Base-by-base conservation (phyloP, 2,329 filamentous ascomycete genomes). In the Xylaria hypoxylon region DNA sequence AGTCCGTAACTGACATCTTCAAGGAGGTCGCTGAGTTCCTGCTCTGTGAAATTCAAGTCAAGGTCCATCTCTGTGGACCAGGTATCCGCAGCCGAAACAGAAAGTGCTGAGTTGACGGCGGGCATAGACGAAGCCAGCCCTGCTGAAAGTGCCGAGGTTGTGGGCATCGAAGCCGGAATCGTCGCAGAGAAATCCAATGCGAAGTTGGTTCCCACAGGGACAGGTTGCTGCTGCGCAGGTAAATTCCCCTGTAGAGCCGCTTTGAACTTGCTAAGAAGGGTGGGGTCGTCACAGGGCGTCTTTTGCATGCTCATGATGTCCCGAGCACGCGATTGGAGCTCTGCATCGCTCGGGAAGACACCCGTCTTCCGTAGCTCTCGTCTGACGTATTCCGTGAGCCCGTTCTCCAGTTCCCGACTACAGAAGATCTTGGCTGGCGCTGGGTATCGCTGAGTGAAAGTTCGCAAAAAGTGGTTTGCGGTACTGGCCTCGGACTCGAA, bases 381-480 rank as follows among this genome's bases (percentile, higher is more conserved):
- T 33, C 80, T 77, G 5, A 87, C 84, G 68, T 83, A 87, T 19
- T 81, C 79, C 11, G 80, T 74, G 15, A 90, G 77, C 2, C 84
- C 85, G n/a, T 75, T 78, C 74, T 89, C 87, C 24, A 90, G 80
- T 71, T 89, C 86, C 6, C 85, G 80, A 19, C 84, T 87, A 75
- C 85, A 88, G 74, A 90, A 89, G 0, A 89, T 80, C 8, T 76
- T 76, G 0, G 85, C 83, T 0, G 84, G 85, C 10, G 81, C 80
- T 15, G 80, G 77, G 64, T 81, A 82, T 5, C 82, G 79, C 8
- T 77, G 80, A 1, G 79, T 77, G 40, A 87, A 77, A 2, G 78
- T 79, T 68, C 81, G 79, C 38, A 86, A 71, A 70, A 81, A 87
- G 57, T 81, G 82, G 76, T 84, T 84, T 0, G 82, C 83, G 1